A percentile compares a stretch with the other conserved stretches of the same genome.
Conservation (phyloP, 2,329 filamentous ascomycete species). For the Colletotrichum gloeosporioides region DNA sequence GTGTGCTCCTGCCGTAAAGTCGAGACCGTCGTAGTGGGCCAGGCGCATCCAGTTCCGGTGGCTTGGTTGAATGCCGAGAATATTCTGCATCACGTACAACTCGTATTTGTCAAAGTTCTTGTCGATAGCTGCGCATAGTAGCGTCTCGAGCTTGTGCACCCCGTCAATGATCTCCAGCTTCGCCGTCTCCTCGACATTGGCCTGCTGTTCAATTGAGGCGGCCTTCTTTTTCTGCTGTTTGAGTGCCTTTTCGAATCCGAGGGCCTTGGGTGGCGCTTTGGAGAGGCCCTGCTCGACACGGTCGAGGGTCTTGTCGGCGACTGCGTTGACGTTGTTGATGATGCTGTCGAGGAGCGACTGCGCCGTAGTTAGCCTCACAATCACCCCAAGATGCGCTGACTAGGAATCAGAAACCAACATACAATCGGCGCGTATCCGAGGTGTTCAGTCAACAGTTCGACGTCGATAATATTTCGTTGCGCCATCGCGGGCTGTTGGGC, state of each 20-base stretch:
- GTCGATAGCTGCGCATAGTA: slow-evolving; percentile 81
- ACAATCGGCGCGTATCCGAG: slow-evolving; percentile 94
- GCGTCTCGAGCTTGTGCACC: slow-evolving; percentile 81
- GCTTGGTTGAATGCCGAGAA: slow-evolving; percentile 70
- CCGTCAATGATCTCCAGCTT: slow-evolving; percentile 84
- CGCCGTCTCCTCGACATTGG: slow-evolving; percentile 42
- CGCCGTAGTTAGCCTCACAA: slow-evolving; percentile 9
- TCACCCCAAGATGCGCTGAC: not conserved
- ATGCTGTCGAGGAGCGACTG: slow-evolving; percentile 96
- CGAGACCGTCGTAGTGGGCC: slow-evolving; percentile 79
- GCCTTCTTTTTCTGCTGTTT: slow-evolving; percentile 33
- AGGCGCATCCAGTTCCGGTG: slow-evolving; percentile 82
- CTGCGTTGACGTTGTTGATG: slow-evolving; percentile 94
- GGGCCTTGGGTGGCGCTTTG: slow-evolving; percentile 71
- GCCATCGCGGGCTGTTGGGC: slow-evolving; percentile 1
- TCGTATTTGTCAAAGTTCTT: slow-evolving; percentile 87
- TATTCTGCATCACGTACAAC: slow-evolving; percentile 89
- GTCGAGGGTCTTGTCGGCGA: slow-evolving; percentile 88
- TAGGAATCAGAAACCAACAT: slow-evolving; percentile 39
- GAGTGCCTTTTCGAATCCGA: slow-evolving; percentile 71
- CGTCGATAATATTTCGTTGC: slow-evolving; percentile 50
- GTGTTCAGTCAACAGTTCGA: slow-evolving; percentile 87
- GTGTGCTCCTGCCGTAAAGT: slow-evolving; percentile 39
- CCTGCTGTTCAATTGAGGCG: slow-evolving; percentile 38
- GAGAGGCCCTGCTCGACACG: slow-evolving; percentile 85